Base-by-base conservation (phyloP, 768 basidiomycete species). In the Rhizopogon vesiculosus region DNA sequence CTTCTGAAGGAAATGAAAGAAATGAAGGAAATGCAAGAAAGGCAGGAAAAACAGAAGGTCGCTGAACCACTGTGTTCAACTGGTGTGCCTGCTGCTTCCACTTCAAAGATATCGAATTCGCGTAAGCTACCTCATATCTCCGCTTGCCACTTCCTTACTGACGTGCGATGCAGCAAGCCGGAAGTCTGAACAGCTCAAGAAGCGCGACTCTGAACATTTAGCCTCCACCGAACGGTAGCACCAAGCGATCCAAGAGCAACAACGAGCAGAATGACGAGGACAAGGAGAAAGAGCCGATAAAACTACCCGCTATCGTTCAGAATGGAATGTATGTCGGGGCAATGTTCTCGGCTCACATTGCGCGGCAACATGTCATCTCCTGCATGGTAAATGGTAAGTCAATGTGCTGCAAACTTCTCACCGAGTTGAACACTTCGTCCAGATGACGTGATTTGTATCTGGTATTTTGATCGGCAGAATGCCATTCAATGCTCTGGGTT, bases 381-480 rank as follows among this genome's bases (percentile, higher is more conserved):
- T 46, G 16, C 22, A 13, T 29, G 12, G 43, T 53, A 15, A 12
- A 44, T 1, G 8, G 42, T 53, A n/a, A 51, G 51, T 44, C 5
- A 7, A 31, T 31, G 8, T 44, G 8, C 22, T 28, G 5, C 46
- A 48, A 18, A 19, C 29, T 25, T 25, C 25, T 53, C 28, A 5
- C 19, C 41, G 18, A 45, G 9, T 7, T 45, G 6, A 35, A 35
- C 7, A 3, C 13, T 18, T 29, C 5, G 25, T 31, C 42, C 28
- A 53, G 51, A 53, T 19, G 42, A 53, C 28, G 10, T 33, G 15
- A 29, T 45, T 13, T 33, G 45, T 18, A 1, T 33, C 35, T 53
- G 51, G 51, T 53, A 42, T 31, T 42, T 53, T 18, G 42, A 53
- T 45, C 51, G 51, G 12, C 51, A 53, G 41, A 19, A 29, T 2